Conservation (phyloP, 768 basidiomycete species). For the Trametes elegans region DNA sequence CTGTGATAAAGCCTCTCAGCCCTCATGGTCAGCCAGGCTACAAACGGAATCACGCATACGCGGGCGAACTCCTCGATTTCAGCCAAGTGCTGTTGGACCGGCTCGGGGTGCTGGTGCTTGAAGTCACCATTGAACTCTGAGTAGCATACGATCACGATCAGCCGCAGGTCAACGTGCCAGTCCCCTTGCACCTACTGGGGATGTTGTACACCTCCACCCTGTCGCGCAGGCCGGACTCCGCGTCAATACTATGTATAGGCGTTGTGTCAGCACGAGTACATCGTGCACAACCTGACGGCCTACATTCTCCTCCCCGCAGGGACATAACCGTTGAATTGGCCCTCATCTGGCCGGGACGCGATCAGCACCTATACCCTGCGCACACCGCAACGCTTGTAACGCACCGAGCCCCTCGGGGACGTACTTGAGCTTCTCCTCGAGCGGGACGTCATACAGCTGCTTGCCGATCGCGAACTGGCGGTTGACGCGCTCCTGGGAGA, state of each 20-base stretch:
- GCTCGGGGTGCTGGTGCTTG: constrained; percentile 39
- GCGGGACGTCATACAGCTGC: constrained; percentile 47
- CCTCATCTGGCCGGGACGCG: constrained; percentile 30
- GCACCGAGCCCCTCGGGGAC: constrained; percentile 35
- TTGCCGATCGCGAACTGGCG: constrained; percentile 47
- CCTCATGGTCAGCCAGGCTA: not conserved
- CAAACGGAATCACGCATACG: constrained; percentile 17
- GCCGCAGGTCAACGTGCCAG: too few relatives aligned
- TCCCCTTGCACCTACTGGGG: constrained; percentile 42
- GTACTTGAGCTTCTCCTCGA: constrained; percentile 49
- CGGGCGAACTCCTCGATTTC: constrained; percentile 47
- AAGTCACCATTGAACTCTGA: constrained; percentile 46
- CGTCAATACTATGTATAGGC: constrained; percentile 23
- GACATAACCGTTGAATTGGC: constrained; percentile 48
- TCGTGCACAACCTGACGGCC: not conserved
- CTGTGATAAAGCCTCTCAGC: constrained; percentile 12
- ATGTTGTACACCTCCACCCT: constrained; percentile 51
- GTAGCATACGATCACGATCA: too few relatives aligned
- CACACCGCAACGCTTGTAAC: not conserved
- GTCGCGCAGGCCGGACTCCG: constrained; percentile 39
- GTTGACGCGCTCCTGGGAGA: constrained; percentile 46
- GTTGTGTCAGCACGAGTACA: not conserved
- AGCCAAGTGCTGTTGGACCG: constrained; percentile 36
- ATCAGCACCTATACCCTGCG: not conserved
- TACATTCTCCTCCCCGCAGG: constrained; percentile 43